Evolutionary conservation across 2,329 filamentous ascomycete genomes (phyloP).

Genomic region (Sphaerulina vaccinii): DNA sequence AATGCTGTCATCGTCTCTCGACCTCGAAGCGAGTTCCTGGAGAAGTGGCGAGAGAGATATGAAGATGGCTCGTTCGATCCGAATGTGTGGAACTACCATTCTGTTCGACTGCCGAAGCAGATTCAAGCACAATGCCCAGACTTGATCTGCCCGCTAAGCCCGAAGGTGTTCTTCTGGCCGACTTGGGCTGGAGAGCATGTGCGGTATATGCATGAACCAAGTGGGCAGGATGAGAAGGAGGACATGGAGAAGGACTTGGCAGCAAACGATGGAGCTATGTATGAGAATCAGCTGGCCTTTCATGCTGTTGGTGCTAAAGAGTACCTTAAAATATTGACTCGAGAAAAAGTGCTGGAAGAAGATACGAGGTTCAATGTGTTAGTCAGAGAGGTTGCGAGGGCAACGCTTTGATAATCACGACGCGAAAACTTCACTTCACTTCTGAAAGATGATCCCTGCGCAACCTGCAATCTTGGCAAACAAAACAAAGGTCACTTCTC

Average conservation of each 20-base stretch:
- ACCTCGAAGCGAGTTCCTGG: constrained; percentile 16
- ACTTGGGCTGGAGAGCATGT: constrained; percentile 15
- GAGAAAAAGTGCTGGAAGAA: background rate
- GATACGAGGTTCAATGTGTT: background rate
- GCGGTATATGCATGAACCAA: constrained; percentile 16
- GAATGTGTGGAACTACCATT: constrained; percentile 19
- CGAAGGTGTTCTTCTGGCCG: constrained; percentile 21
- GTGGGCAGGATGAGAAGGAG: background rate
- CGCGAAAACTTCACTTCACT: too few relatives aligned
- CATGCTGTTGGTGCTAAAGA: constrained; percentile 10
- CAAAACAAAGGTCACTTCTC: too few relatives aligned
- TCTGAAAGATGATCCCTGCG: too few relatives aligned
- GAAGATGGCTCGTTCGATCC: constrained; percentile 9
- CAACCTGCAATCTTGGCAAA: too few relatives aligned
- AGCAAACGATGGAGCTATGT: constrained; percentile 16
- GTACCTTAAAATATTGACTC: background rate
- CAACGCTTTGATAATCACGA: too few relatives aligned
- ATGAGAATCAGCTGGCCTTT: constrained; percentile 18
- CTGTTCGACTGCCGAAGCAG: constrained; percentile 13
- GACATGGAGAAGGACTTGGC: constrained; percentile 8
- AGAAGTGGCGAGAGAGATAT: constrained; percentile 17
- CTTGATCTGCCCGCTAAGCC: constrained; percentile 18
- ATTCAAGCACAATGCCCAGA: constrained; percentile 13
- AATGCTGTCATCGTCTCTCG: constrained; percentile 22
- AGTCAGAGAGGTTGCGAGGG: background rate